phyloP scores from a whole-genome alignment of 257 asterid genomes.

The Nicotiana sylvestris region DNA sequence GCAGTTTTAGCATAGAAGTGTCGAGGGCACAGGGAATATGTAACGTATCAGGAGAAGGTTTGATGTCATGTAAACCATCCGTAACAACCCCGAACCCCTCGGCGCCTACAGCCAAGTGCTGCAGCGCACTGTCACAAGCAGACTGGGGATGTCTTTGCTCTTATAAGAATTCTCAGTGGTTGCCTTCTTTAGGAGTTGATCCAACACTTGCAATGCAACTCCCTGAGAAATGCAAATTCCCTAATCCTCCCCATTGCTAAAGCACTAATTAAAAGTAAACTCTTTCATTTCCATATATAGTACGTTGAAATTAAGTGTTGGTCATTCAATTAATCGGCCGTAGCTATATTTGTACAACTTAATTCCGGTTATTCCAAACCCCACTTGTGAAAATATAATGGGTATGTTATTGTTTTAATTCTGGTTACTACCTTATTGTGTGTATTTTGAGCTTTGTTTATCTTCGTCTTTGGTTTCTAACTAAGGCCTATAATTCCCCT shows the following conservation, averaged over 20 bases:
- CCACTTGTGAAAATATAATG: too few relatives aligned
- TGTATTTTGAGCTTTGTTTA: neutral
- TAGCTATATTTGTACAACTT: too few relatives aligned
- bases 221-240: constrained; percentile 48
- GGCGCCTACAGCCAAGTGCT: constrained; percentile 47
- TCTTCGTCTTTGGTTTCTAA: neutral
- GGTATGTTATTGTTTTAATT: too few relatives aligned
- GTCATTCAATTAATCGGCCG: too few relatives aligned
- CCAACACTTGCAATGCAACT: constrained; percentile 48
- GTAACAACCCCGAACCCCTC: constrained; percentile 38
- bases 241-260: constrained; percentile 37
- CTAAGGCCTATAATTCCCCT: neutral
- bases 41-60: constrained; percentile 31
- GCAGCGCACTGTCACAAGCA: constrained; percentile 50
- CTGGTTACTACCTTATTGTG: neutral
- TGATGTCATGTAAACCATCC: constrained; percentile 51
- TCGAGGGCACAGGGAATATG: constrained; percentile 38
- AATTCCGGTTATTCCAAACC: too few relatives aligned
- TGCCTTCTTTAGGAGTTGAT: constrained; percentile 54
- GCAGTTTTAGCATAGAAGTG: neutral
- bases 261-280: too few relatives aligned
- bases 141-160: constrained; percentile 50
- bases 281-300: too few relatives aligned
- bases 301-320: too few relatives aligned
- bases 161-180: constrained; percentile 37